Evolutionary conservation across 345 rosid species (phyloP).

Genomic region (Rhodamnia rubescens): DNA sequence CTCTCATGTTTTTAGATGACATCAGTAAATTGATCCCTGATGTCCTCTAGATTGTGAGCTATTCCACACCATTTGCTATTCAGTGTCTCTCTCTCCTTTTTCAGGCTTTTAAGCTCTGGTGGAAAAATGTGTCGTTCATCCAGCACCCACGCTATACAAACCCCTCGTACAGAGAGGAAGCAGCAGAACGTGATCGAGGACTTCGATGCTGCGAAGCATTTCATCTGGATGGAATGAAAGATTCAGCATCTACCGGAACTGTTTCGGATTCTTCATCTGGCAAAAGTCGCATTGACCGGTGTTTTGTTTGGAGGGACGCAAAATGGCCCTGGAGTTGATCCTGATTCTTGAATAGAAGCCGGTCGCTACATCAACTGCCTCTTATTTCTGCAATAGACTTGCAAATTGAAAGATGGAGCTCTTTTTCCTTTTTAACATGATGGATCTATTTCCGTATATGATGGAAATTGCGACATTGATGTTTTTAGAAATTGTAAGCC

Average conservation of each 20-base stretch:
- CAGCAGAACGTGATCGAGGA: constrained; percentile 36
- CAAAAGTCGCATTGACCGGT: constrained; percentile 15
- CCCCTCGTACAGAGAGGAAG: constrained; percentile 56
- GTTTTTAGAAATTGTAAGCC: neutral
- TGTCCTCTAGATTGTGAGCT: neutral
- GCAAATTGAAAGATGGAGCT: neutral
- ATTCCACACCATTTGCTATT: neutral
- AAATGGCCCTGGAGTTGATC: constrained; percentile 86
- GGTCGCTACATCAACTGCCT: neutral
- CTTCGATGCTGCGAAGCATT: constrained; percentile 30
- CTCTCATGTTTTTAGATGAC: neutral
- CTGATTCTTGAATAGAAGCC: neutral
- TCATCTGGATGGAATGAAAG: constrained; percentile 3
- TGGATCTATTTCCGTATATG: neutral
- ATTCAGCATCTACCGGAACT: constrained; percentile 4
- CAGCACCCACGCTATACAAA: constrained; percentile 66
- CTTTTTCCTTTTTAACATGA: neutral
- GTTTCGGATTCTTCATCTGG: constrained; percentile 1
- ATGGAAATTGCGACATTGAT: neutral
- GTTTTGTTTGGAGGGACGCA: constrained; percentile 82
- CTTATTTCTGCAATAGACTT: neutral
- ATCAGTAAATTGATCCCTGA: neutral
- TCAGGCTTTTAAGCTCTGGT: constrained; percentile 87
- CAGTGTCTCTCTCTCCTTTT: neutral
- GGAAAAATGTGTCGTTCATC: constrained; percentile 65